A percentile compares a stretch with the other conserved stretches of the same genome.
These are phyloP conservation scores for Melocanna baccifera DNA, from an alignment of 176 grass and related monocot genomes.

Conservation along the genomic window DNA sequence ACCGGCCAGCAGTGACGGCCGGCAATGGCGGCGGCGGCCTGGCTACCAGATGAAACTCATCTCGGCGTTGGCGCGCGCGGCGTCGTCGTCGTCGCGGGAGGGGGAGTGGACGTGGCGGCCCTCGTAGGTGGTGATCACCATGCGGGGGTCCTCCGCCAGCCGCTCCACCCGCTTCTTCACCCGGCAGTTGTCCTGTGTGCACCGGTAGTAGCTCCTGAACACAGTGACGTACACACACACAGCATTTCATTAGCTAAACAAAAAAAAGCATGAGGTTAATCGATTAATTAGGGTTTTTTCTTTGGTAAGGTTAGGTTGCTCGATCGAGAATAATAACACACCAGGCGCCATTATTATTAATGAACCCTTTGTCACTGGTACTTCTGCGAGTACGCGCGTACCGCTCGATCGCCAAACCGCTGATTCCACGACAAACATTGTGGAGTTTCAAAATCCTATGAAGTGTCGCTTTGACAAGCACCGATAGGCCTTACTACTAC, in stretches of 20 bases:
- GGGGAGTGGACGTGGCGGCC: constrained; percentile 86
- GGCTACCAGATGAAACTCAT: constrained; percentile 80
- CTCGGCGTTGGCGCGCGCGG: constrained; percentile 46
- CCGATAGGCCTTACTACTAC: background rate
- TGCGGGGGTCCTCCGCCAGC: constrained; percentile 72
- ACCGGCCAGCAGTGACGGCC: background rate
- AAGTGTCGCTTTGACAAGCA: background rate
- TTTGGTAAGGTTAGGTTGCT: background rate
- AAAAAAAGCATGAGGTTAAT: background rate
- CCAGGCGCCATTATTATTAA: background rate
- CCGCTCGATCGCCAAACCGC: background rate
- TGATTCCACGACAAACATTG: background rate
- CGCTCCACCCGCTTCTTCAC: constrained; percentile 93
- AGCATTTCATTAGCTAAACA: background rate
- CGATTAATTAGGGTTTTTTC: background rate
- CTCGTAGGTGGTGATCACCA: constrained; percentile 95
- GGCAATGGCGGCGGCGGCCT: background rate
- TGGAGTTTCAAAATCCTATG: background rate
- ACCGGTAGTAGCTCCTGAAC: constrained; percentile 84
- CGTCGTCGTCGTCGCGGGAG: constrained; percentile 62
- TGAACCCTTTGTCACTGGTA: background rate
- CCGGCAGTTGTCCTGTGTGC: constrained; percentile 74
- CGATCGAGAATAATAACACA: background rate
- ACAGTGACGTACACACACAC: background rate
- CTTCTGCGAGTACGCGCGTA: background rate